Percentiles rank a stretch among this genome's conserved stretches.
Conservation (phyloP, 2,329 filamentous ascomycete genomes). For the Alternaria longipes region DNA sequence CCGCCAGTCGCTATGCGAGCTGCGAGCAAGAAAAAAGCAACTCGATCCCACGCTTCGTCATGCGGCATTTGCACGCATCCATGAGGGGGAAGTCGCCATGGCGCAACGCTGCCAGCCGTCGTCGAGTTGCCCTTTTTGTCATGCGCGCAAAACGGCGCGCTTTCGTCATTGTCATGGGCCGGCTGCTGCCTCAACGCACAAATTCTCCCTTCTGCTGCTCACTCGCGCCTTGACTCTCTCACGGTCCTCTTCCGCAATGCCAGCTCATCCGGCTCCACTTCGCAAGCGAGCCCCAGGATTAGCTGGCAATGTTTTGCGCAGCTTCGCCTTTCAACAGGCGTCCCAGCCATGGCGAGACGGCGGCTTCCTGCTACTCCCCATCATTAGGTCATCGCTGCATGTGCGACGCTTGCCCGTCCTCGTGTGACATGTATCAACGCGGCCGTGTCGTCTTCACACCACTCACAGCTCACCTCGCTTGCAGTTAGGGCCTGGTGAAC, state of each 20-base stretch:
- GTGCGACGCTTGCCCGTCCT: conserved; percentile 19
- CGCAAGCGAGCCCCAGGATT: conserved; percentile 22
- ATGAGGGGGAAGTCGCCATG: conserved; percentile 24
- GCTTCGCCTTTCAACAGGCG: conserved; percentile 22
- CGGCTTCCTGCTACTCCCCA: conserved; percentile 21
- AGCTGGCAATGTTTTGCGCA: conserved; percentile 7
- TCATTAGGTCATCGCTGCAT: conserved; percentile 30
- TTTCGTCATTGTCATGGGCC: conserved; percentile 6
- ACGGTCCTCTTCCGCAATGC: conserved; percentile 18
- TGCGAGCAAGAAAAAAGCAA: conserved; percentile 27
- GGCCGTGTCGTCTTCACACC: conserved; percentile 41
- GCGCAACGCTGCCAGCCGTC: conserved; percentile 27
- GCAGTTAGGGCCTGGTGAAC: conserved; percentile 4
- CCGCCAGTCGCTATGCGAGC: conserved; percentile 20
- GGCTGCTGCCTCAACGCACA: conserved; percentile 12
- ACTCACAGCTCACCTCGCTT: conserved; percentile 15
- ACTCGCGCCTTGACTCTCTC: conserved; percentile 8
- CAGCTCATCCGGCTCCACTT: conserved; percentile 29
- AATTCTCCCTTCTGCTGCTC: conserved; percentile 6
- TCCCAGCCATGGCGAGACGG: conserved; percentile 26
- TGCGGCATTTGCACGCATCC: conserved; percentile 17
- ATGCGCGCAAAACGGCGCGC: conserved; percentile 8
- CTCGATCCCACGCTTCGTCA: conserved; percentile 32
- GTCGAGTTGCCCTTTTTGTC: conserved; percentile 5
- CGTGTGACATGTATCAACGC: conserved; percentile 18